Percentiles rank a stretch among this genome's conserved stretches.
Conservation (phyloP, 148 eudicot genomes). For the Polygonum maritimum region DNA sequence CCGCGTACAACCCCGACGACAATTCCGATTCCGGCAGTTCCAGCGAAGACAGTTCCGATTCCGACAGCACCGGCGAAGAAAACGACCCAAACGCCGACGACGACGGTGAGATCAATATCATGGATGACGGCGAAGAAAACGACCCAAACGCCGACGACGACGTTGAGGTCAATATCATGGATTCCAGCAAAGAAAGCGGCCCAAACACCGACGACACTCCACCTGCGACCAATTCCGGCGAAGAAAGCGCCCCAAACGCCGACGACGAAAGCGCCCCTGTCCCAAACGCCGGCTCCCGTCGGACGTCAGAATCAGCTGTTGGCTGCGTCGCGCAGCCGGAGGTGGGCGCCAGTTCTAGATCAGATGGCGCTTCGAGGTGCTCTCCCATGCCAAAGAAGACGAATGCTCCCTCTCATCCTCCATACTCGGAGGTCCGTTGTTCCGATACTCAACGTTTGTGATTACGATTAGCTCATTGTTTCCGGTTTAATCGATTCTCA, state of each 20-base stretch:
- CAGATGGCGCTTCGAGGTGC: background rate
- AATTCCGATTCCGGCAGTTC: background rate
- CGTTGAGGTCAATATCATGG: too few relatives aligned
- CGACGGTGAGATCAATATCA: too few relatives aligned
- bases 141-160: too few relatives aligned
- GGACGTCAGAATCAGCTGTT: too few relatives aligned
- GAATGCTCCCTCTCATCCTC: background rate
- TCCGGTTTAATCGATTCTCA: background rate
- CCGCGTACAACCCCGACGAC: background rate
- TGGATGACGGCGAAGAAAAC: too few relatives aligned
- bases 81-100: too few relatives aligned
- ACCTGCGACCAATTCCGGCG: too few relatives aligned
- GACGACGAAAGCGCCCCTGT: too few relatives aligned
- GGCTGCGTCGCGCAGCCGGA: background rate
- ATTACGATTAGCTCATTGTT: background rate
- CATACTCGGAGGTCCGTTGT: background rate
- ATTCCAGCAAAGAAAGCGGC: too few relatives aligned
- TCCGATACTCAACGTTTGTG: background rate
- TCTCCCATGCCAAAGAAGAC: background rate
- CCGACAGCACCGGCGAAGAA: background rate
- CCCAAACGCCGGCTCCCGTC: too few relatives aligned
- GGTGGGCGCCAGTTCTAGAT: background rate
- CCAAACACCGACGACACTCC: too few relatives aligned
- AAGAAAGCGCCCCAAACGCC: too few relatives aligned
- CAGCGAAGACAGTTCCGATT: background rate